Conservation (phyloP, 441 rosid genomes). For the Bocquillonia castaneifolia region DNA sequence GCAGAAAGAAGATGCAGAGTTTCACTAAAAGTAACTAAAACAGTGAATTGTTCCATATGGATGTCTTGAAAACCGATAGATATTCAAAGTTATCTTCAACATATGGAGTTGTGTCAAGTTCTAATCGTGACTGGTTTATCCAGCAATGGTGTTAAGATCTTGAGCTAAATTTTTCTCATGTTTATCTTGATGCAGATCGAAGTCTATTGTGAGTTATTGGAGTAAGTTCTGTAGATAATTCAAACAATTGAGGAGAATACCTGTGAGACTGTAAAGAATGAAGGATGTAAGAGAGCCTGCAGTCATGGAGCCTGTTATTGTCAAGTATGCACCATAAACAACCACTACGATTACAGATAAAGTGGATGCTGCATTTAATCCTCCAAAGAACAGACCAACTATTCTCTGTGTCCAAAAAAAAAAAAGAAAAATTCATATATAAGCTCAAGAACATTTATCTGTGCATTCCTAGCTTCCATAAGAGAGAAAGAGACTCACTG, state of each 20-base stretch:
- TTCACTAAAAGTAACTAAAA: background rate
- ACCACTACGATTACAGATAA: slow-evolving; percentile 78
- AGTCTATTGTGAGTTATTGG: background rate
- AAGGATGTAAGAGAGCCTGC: slow-evolving; percentile 89
- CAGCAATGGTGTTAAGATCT: background rate
- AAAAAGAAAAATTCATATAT: slow-evolving; percentile 8
- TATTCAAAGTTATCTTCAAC: background rate
- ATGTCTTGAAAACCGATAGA: too few species aligned
- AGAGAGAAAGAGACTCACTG: slow-evolving; percentile 44
- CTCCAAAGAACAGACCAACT: slow-evolving; percentile 75
- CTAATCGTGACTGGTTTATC: background rate
- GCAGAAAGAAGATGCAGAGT: background rate
- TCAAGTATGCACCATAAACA: slow-evolving; percentile 82
- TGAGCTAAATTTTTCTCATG: background rate
- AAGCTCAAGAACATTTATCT: background rate
- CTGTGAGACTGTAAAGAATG: slow-evolving; percentile 93
- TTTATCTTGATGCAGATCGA: background rate
- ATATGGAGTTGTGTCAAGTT: background rate
- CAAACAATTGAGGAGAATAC: slow-evolving; percentile 29
- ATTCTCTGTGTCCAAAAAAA: slow-evolving; percentile 47
- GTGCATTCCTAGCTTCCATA: background rate
- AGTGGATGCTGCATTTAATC: slow-evolving; percentile 84
- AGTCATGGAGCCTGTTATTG: slow-evolving; percentile 76
- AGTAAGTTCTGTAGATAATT: slow-evolving; percentile 4
- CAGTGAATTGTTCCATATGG: background rate